phyloP scores from a whole-genome alignment of 2,329 filamentous ascomycete genomes.

The Diaporthe humulicola region DNA sequence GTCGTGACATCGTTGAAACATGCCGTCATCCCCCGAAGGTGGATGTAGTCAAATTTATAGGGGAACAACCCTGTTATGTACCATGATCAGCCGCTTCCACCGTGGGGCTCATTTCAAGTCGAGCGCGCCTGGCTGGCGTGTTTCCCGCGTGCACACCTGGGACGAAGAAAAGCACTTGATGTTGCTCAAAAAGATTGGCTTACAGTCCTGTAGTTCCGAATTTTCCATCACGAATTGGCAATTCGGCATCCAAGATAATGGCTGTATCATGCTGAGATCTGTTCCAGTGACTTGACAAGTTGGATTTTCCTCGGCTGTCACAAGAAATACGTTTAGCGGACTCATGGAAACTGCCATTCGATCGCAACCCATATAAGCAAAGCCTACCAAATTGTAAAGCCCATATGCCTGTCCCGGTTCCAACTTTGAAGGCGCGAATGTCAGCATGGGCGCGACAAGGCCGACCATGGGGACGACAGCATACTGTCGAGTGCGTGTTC shows the following conservation, averaged over 20 bases:
- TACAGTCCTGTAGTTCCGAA: constrained; percentile 4
- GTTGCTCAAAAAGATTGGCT: neutral
- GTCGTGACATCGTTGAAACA: constrained; percentile 20
- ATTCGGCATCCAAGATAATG: constrained; percentile 20
- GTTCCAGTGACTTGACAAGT: constrained; percentile 20
- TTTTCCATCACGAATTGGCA: constrained; percentile 13
- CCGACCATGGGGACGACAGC: neutral
- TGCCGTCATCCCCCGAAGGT: constrained; percentile 3
- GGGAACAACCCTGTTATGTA: neutral
- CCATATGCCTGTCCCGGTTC: constrained; percentile 19
- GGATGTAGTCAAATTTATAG: constrained; percentile 10
- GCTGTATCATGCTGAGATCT: constrained; percentile 28
- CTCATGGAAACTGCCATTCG: neutral
- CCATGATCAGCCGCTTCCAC: neutral
- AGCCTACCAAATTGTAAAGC: constrained; percentile 15
- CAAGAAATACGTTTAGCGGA: neutral
- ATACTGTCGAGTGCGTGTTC: constrained; percentile 17
- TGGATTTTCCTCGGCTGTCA: constrained; percentile 18
- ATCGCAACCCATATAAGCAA: neutral
- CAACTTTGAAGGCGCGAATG: neutral
- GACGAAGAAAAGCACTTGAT: neutral
- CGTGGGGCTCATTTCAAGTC: neutral
- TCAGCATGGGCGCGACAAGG: neutral
- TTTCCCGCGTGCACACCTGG: neutral
- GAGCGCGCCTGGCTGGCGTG: neutral